phyloP scores from a whole-genome alignment of 306 rosid species.

The Sphenostylis stenocarpa region DNA sequence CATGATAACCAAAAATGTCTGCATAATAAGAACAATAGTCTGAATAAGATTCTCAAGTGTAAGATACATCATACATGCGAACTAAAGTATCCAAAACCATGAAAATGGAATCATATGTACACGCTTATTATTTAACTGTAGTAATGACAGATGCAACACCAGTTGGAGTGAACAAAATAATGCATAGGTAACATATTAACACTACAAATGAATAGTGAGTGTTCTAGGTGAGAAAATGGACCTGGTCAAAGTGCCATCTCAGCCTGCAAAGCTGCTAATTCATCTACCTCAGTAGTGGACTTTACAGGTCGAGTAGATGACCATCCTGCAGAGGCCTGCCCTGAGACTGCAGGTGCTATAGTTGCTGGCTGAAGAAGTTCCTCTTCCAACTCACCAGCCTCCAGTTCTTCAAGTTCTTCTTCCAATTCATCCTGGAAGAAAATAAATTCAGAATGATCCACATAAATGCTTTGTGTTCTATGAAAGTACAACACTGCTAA shows the following conservation, averaged over 20 bases:
- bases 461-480: neutral
- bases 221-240: conserved; percentile 33
- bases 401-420: conserved; percentile 96
- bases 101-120: no score
- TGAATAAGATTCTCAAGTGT: neutral
- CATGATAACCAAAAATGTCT: neutral
- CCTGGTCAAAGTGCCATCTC: conserved; percentile 93
- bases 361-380: conserved; percentile 93
- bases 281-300: conserved; percentile 80
- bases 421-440: conserved; percentile 80
- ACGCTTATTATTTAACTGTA: no score
- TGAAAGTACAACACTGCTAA: neutral
- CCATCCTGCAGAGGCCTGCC: conserved; percentile 64
- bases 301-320: conserved; percentile 69
- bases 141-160: neutral
- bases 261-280: conserved; percentile 90
- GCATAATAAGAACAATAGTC: conserved; percentile 20
- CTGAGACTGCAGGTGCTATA: conserved; percentile 80
- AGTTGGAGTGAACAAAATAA: neutral
- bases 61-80: no score
- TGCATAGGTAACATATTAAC: neutral
- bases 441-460: conserved; percentile 27
- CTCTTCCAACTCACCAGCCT: conserved; percentile 92
- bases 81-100: no score
- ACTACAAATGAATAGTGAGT: neutral